These are phyloP conservation scores for Neurospora sp. DNA, from an alignment of 2,329 filamentous ascomycete species.

Conservation along the genomic window DNA sequence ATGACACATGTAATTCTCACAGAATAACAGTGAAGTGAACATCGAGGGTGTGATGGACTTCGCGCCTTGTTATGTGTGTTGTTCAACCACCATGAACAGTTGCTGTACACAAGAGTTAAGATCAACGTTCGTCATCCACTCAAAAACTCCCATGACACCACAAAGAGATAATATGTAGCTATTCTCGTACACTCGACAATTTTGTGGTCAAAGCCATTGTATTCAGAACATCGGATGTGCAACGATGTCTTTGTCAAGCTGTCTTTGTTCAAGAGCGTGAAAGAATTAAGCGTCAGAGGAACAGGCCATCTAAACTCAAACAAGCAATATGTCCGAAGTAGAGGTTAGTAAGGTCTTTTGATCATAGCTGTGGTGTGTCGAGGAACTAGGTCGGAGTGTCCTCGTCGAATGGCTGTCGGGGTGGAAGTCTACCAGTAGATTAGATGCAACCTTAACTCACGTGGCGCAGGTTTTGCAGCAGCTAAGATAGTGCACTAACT, in stretches of 20 bases:
- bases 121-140: background rate
- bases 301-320: background rate
- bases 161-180: background rate
- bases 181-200: background rate
- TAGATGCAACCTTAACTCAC: background rate
- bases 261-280: background rate
- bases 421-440: too few species aligned
- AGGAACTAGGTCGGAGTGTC: background rate
- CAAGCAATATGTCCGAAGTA: background rate
- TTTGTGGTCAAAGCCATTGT: background rate
- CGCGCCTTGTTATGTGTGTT: background rate
- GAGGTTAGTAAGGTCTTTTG: background rate
- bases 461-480: fast-evolving
- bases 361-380: too few species aligned
- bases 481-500: background rate
- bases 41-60: background rate
- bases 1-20: background rate
- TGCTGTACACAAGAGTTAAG: background rate
- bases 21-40: background rate
- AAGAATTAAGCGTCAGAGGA: background rate
- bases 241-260: background rate
- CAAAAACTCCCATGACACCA: background rate
- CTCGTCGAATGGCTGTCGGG: background rate
- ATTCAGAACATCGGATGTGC: background rate
- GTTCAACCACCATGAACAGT: background rate